phyloP scores from a whole-genome alignment of 176 grass and related monocot genomes.

The Carex kokanica region DNA sequence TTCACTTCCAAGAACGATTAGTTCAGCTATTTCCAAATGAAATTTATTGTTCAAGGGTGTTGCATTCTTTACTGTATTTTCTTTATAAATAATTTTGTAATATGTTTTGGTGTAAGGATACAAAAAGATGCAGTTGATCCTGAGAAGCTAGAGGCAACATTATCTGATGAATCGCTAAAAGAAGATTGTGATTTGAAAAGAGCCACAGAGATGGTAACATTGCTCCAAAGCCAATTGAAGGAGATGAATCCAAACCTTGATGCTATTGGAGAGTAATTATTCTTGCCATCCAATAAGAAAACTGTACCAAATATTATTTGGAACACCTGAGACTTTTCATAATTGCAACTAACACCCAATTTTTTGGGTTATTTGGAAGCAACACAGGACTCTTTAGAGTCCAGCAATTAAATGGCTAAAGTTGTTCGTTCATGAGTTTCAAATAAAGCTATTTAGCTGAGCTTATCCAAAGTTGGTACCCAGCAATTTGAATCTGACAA shows the following conservation, averaged over 20 bases:
- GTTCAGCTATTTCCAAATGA: neutral
- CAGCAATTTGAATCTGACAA: neutral
- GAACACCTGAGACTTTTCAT: slow-evolving; percentile 4
- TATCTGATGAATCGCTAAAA: slow-evolving; percentile 56
- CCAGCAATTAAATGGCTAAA: neutral
- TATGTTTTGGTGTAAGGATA: slow-evolving; percentile 51
- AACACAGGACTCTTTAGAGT: neutral
- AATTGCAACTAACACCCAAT: neutral
- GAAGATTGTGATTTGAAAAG: slow-evolving; percentile 63
- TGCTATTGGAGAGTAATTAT: slow-evolving; percentile 88
- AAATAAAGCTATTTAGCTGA: neutral
- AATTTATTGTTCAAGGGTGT: neutral
- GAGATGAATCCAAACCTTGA: slow-evolving; percentile 93
- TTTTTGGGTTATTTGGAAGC: neutral
- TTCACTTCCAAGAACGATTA: neutral
- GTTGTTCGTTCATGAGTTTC: neutral
- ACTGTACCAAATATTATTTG: neutral
- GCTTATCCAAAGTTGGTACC: neutral
- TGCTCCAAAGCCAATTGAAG: slow-evolving; percentile 91
- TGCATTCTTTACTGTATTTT: neutral
- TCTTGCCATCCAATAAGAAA: slow-evolving; percentile 1
- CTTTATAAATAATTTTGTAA: slow-evolving; percentile 11
- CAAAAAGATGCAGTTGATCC: slow-evolving; percentile 81
- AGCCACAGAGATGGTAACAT: slow-evolving; percentile 73
- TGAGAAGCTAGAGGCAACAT: slow-evolving; percentile 72